A percentile compares a stretch with the other conserved stretches of the same genome.
Evolutionary conservation across 495 filamentous ascomycete species (phyloP).

Genomic region (Lasiosphaeria hispida): DNA sequence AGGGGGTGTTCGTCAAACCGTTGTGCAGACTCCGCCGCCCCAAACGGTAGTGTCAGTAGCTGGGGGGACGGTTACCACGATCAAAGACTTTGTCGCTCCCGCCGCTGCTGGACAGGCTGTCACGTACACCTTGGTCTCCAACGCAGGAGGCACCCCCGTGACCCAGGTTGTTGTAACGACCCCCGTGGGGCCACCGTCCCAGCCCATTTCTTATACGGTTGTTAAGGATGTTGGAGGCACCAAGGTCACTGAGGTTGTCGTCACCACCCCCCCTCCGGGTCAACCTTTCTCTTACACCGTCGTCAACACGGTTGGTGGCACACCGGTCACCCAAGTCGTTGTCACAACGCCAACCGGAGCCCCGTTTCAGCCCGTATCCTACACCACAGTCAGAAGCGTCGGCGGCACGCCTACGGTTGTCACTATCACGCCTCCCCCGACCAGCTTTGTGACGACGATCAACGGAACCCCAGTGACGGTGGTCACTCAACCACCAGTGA

Average conservation of each 20-base stretch:
- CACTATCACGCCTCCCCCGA: conserved; percentile 19
- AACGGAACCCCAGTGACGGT: conserved; percentile 26
- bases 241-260: conserved; percentile 21
- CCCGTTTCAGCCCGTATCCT: conserved; percentile 21
- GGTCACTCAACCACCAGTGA: conserved; percentile 26
- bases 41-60: conserved; percentile 16
- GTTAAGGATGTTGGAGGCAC: conserved; percentile 22
- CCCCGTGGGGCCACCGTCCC: conserved; percentile 10
- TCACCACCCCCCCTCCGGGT: conserved; percentile 14
- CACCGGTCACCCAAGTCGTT: conserved; percentile 18
- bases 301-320: conserved; percentile 20
- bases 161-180: conserved; percentile 19
- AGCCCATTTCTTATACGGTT: conserved; percentile 18
- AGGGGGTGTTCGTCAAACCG: conserved; percentile 14
- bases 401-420: conserved; percentile 31
- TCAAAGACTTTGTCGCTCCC: conserved; percentile 11
- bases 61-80: conserved; percentile 17
- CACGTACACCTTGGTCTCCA: conserved; percentile 20
- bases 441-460: conserved; percentile 29
- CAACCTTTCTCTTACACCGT: conserved; percentile 17
- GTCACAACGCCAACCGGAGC: conserved; percentile 19
- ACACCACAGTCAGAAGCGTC: conserved; percentile 22
- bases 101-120: conserved; percentile 14
- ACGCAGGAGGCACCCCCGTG: conserved; percentile 18
- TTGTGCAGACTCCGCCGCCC: conserved; percentile 23